A percentile compares a stretch with the other conserved stretches of the same genome.
These are phyloP conservation scores for Fusarium sororula DNA, from an alignment of 2,329 filamentous ascomycete species.

Conservation along the genomic window DNA sequence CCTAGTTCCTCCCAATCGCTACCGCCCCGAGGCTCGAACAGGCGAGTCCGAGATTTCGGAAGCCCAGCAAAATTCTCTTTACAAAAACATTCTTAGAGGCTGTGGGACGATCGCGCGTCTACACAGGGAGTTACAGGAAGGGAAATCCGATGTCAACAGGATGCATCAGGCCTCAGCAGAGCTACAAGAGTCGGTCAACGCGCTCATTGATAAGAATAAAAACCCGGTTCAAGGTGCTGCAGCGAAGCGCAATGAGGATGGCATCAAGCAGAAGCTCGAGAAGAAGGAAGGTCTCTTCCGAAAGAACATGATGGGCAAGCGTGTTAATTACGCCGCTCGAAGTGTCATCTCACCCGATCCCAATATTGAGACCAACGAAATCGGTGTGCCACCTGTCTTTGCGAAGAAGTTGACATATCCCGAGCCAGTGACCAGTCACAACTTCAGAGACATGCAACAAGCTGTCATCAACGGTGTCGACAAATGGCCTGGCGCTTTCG, in stretches of 20 bases:
- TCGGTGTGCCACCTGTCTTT: slow-evolving; percentile 97
- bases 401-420: slow-evolving; percentile 96
- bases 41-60: slow-evolving; percentile 86
- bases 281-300: slow-evolving; percentile 99
- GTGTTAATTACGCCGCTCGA: slow-evolving; percentile 96
- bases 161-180: slow-evolving; percentile 84
- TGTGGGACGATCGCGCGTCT: slow-evolving; percentile 80
- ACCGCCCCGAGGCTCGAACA: slow-evolving; percentile 84
- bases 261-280: slow-evolving; percentile 97
- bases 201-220: slow-evolving; percentile 88
- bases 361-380: slow-evolving; percentile 99
- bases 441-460: slow-evolving; percentile 94
- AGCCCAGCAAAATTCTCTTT: slow-evolving; percentile 86
- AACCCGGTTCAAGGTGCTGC: slow-evolving; percentile 84
- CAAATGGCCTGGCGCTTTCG: slow-evolving; percentile 92
- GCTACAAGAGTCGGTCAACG: slow-evolving; percentile 90
- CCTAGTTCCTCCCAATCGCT: slow-evolving; percentile 91
- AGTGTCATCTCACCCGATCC: slow-evolving; percentile 98
- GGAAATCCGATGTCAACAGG: slow-evolving; percentile 66
- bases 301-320: slow-evolving; percentile 99
- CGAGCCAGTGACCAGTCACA: slow-evolving; percentile 96
- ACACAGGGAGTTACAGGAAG: slow-evolving; percentile 61
- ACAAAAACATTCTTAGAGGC: slow-evolving; percentile 82
- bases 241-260: slow-evolving; percentile 83
- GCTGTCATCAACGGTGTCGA: slow-evolving; percentile 94